These are phyloP conservation scores for Blumeriella jaapii DNA, from an alignment of 2,329 filamentous ascomycete species.

Conservation along the genomic window DNA sequence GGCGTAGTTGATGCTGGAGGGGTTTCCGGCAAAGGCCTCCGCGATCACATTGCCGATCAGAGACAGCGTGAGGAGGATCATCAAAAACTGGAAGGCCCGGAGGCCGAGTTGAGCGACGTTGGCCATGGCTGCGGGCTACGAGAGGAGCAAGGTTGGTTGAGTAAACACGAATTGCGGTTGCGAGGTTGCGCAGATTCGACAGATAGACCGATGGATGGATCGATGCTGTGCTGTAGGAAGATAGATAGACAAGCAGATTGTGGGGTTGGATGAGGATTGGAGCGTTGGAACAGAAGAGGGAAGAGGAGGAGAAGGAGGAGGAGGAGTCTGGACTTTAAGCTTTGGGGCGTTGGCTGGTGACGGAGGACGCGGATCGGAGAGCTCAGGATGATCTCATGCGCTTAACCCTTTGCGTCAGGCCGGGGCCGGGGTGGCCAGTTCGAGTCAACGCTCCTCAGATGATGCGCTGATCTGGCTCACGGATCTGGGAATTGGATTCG, in stretches of 20 bases:
- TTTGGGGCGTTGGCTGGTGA: conserved; percentile 1
- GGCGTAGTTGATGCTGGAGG: conserved; percentile 43
- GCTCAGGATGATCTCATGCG: conserved; percentile 6
- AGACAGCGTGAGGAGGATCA: conserved; percentile 22
- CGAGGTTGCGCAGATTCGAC: too few relatives aligned
- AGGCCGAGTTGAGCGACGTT: conserved; percentile 20
- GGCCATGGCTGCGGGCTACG: neutral
- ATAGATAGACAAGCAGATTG: too few relatives aligned
- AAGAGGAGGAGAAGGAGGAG: too few relatives aligned
- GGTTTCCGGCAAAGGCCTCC: conserved; percentile 50
- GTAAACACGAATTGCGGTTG: too few relatives aligned
- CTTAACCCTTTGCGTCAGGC: conserved; percentile 1
- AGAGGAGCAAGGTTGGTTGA: neutral
- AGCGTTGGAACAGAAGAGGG: neutral
- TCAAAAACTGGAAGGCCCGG: conserved; percentile 22
- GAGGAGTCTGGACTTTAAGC: too few relatives aligned
- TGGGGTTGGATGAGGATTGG: neutral
- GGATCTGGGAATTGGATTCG: too few relatives aligned
- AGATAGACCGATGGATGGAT: too few relatives aligned
- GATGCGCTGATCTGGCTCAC: conserved; percentile 5
- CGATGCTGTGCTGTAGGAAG: too few relatives aligned
- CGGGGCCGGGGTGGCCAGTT: neutral
- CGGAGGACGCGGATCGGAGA: neutral
- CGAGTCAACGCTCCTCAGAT: conserved; percentile 5
- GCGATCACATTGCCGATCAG: conserved; percentile 26